These are phyloP conservation scores for Zymoseptoria brevis DNA, from an alignment of 2,329 filamentous ascomycete species.

Conservation along the genomic window DNA sequence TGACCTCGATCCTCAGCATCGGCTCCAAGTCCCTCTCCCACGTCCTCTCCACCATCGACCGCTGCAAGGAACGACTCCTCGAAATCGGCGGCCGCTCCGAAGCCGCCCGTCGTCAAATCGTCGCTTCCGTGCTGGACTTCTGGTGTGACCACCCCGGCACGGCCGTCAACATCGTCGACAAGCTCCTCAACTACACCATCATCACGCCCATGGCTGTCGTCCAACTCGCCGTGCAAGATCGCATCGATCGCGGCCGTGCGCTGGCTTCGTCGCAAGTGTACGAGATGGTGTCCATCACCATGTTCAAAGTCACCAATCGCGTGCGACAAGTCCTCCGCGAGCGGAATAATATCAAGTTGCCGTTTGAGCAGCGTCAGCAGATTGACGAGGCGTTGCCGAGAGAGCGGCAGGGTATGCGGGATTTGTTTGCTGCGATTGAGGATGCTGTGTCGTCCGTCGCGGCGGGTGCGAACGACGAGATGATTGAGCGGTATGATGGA, in stretches of 20 bases:
- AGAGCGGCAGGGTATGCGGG: slow-evolving; percentile 67
- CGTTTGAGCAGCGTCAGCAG: slow-evolving; percentile 49
- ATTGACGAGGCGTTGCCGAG: slow-evolving; percentile 59
- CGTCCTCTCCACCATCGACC: slow-evolving; percentile 89
- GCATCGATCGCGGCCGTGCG: slow-evolving; percentile 43
- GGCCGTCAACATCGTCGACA: slow-evolving; percentile 87
- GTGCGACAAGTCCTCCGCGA: slow-evolving; percentile 70
- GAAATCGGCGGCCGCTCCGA: slow-evolving; percentile 69
- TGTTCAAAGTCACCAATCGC: slow-evolving; percentile 81
- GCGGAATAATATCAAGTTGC: slow-evolving; percentile 49
- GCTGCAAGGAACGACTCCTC: slow-evolving; percentile 80
- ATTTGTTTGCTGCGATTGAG: slow-evolving; percentile 73
- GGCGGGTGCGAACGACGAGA: slow-evolving; percentile 62
- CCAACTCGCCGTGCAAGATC: slow-evolving; percentile 76
- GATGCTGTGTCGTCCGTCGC: slow-evolving; percentile 69
- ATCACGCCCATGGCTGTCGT: slow-evolving; percentile 77
- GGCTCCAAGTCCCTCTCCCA: slow-evolving; percentile 95
- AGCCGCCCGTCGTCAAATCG: slow-evolving; percentile 75
- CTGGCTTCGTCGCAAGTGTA: slow-evolving; percentile 72
- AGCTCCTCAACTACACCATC: slow-evolving; percentile 94
- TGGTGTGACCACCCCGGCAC: slow-evolving; percentile 90
- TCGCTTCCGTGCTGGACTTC: slow-evolving; percentile 82
- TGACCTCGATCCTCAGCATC: slow-evolving; percentile 86
- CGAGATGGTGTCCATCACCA: slow-evolving; percentile 82
- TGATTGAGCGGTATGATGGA: slow-evolving; percentile 61